Evolutionary conservation across 202 grass and related monocot species (phyloP).

Genomic region (Tripidium arundinaceum): DNA sequence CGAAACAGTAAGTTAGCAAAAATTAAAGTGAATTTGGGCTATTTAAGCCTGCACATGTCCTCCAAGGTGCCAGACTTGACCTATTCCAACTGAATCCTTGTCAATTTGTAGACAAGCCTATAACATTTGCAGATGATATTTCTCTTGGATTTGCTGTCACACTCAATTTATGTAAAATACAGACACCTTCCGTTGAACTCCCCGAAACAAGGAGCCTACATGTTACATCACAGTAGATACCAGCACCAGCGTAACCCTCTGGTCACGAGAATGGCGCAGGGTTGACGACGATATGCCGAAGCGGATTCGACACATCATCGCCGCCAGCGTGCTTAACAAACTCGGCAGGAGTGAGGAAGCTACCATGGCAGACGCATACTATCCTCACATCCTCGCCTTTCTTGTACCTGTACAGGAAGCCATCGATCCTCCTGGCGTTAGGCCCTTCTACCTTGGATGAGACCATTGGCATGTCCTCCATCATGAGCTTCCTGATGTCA

Average conservation of each 20-base stretch:
- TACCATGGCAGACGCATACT: constrained; percentile 90
- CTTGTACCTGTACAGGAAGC: constrained; percentile 85
- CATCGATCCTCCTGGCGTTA: constrained; percentile 55
- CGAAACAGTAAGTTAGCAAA: background rate
- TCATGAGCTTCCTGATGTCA: constrained; percentile 57
- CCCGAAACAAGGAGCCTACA: constrained; percentile 20
- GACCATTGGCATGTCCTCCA: constrained; percentile 89
- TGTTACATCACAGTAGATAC: constrained; percentile 26
- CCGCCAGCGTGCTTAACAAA: constrained; percentile 89
- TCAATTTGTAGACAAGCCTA: background rate
- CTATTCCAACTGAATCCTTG: background rate
- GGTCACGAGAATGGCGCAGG: constrained; percentile 18
- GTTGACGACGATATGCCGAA: constrained; percentile 71
- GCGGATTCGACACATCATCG: constrained; percentile 61
- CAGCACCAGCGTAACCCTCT: background rate
- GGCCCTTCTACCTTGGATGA: constrained; percentile 69
- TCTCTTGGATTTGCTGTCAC: background rate
- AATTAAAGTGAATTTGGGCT: background rate
- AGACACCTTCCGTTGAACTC: background rate
- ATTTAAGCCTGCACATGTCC: background rate
- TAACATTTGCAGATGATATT: background rate
- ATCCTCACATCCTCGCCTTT: constrained; percentile 77
- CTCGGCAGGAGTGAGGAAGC: constrained; percentile 79
- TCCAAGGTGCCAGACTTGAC: background rate
- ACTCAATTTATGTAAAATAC: constrained; percentile 7